phyloP scores from a whole-genome alignment of 768 basidiomycete genomes.

The Russula earlei region DNA sequence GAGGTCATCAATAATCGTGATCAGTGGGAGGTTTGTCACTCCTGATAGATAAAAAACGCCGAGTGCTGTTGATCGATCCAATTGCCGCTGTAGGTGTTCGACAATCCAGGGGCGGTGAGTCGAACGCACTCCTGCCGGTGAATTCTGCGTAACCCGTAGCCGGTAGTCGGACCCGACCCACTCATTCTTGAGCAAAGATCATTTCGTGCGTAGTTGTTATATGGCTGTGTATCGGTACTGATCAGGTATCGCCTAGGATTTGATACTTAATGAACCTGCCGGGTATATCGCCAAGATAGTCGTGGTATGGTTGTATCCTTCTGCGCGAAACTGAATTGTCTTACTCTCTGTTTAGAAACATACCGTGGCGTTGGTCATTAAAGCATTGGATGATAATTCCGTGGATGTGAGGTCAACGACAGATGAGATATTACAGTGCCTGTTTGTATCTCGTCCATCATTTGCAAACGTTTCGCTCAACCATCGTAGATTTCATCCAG shows the following conservation, averaged over 20 bases:
- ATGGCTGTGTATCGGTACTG: conserved; percentile 12
- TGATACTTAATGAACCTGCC: conserved; percentile 77
- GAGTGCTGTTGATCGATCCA: background rate
- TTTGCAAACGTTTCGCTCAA: background rate
- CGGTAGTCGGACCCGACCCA: conserved; percentile 76
- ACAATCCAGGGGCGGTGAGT: conserved; percentile 67
- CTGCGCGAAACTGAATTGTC: background rate
- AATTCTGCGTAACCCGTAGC: background rate
- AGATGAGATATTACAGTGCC: conserved; percentile 56
- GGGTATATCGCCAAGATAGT: conserved; percentile 63
- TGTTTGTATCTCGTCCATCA: conserved; percentile 35
- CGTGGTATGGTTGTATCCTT: conserved; percentile 35
- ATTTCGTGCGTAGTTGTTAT: conserved; percentile 52
- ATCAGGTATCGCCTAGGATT: conserved; percentile 37
- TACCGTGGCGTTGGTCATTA: conserved; percentile 57
- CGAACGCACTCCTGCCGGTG: conserved; percentile 23
- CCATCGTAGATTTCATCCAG: conserved; percentile 63
- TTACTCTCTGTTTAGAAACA: conserved; percentile 34
- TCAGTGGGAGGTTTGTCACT: conserved; percentile 58
- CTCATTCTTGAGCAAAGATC: conserved; percentile 83
- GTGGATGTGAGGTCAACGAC: conserved; percentile 46
- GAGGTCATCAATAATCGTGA: conserved; percentile 75
- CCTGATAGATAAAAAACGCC: background rate
- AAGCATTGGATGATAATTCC: conserved; percentile 72
- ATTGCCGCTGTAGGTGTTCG: conserved; percentile 44